Base-by-base conservation (phyloP, 2,329 filamentous ascomycete species). In the Dactylonectria estremocensis region DNA sequence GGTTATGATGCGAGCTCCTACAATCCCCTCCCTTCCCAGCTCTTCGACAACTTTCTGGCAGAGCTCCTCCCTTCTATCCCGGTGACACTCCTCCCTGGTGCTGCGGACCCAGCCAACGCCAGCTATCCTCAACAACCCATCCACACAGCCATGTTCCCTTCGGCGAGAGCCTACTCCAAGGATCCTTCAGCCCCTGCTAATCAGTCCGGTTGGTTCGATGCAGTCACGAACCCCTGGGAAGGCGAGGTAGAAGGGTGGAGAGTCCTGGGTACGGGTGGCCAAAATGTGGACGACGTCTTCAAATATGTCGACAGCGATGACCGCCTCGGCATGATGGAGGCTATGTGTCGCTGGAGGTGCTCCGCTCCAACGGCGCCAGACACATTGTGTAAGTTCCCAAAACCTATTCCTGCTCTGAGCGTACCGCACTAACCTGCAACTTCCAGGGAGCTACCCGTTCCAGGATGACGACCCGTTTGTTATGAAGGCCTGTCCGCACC, bases 321-420 rank as follows among this genome's bases (percentile, higher is more conserved):
- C 73, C 85, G 95, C 20, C 78, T 98, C 28, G 91, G 92, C 53
- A 93, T 98, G 88, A 96, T 98, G 93, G 96, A 98, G 81, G 91
- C 92, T 64, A 96, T 97, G 90, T 91, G 97, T 72, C 88, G 95
- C 66, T 99, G 96, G 96, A 89, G 96, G 69, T 93, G 94, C 77
- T 91, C 91, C 72, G 96, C 96, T 5, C 96, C 96, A 1, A 99
- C 96, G 0, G 96, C 96, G 1, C 96, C 97, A 0, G 97, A 99
- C 81, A 99, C 97, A 0, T 79, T 99, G 49, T 97, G 95, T 95
- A 86, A 86, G 93, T 85, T 24, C 7, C 5, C 31, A 7, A 8
- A 14, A 10, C n/a, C 11, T 13, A 8, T 8, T 24, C 37, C 1
- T 22, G 24, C 6, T 20, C 52, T 28, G 13, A 22, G 48, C 24